phyloP scores from a whole-genome alignment of 176 grass and related monocot species.

The Oropetium thomaeum region DNA sequence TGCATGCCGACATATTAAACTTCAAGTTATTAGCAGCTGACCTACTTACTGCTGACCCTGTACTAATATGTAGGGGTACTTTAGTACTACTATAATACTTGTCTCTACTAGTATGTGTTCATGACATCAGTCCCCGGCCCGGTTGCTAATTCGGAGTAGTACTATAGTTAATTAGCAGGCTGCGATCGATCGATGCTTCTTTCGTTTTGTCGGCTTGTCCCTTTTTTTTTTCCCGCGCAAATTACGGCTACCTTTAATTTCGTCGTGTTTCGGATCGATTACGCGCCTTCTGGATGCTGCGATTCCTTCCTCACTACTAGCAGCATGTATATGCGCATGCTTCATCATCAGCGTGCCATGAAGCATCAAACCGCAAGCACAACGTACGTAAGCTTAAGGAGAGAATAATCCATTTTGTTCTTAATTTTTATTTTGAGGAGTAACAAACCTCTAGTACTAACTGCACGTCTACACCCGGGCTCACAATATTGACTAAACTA shows the following conservation, averaged over 20 bases:
- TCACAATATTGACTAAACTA: too few species aligned
- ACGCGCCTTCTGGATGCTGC: conserved; percentile 18
- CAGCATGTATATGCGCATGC: too few species aligned
- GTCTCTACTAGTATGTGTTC: conserved; percentile 22
- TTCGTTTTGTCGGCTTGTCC: conserved; percentile 51
- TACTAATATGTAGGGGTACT: too few species aligned
- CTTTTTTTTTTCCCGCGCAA: conserved; percentile 37
- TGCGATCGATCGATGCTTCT: conserved; percentile 27
- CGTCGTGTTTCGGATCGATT: conserved; percentile 5
- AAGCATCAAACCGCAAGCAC: neutral
- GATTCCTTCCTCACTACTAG: neutral
- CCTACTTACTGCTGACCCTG: too few species aligned
- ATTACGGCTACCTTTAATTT: conserved; percentile 44
- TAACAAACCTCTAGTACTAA: neutral
- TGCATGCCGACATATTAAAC: too few species aligned
- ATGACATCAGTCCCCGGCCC: conserved; percentile 27
- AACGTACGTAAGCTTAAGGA: too few species aligned
- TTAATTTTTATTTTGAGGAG: neutral
- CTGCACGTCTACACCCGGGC: neutral
- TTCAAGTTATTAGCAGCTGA: too few species aligned
- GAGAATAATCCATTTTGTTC: too few species aligned
- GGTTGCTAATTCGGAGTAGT: too few species aligned
- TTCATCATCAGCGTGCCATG: conserved; percentile 7
- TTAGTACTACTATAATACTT: conserved; percentile 21
- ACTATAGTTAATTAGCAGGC: neutral